phyloP scores from a whole-genome alignment of 192 early-diverging fungal genomes.

The Globomyces pollinis-pini region DNA sequence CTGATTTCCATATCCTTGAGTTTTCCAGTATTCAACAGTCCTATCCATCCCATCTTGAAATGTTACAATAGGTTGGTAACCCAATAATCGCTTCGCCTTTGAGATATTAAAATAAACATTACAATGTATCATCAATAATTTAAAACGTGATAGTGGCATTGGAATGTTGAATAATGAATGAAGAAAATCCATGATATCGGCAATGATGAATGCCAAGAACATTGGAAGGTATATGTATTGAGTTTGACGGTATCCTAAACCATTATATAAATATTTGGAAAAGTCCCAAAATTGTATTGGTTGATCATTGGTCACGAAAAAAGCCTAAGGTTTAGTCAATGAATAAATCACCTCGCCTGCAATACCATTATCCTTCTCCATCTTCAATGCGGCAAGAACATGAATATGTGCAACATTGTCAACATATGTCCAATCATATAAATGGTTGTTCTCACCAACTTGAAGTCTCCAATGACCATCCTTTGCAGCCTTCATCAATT shows the following conservation, averaged over 20 bases:
- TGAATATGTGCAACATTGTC: constrained; percentile 80
- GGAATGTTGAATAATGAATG: constrained; percentile 52
- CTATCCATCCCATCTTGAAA: constrained; percentile 45
- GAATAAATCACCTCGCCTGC: constrained; percentile 13
- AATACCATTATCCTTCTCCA: constrained; percentile 42
- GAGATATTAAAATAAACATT: constrained; percentile 82
- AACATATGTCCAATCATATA: constrained; percentile 90
- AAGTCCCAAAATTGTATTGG: constrained; percentile 88
- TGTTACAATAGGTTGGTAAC: constrained; percentile 50
- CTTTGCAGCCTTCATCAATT: constrained; percentile 26
- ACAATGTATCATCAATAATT: constrained; percentile 66
- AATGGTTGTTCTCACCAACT: constrained; percentile 70
- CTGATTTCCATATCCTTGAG: too few relatives aligned
- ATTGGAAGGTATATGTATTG: constrained; percentile 19
- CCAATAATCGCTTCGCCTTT: constrained; percentile 70
- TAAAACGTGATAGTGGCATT: constrained; percentile 64
- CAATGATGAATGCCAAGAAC: constrained; percentile 43
- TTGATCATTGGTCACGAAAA: constrained; percentile 85
- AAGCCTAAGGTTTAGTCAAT: too few relatives aligned
- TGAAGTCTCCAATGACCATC: constrained; percentile 48
- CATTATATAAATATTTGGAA: constrained; percentile 44
- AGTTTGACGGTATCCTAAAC: constrained; percentile 21
- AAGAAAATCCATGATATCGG: constrained; percentile 53
- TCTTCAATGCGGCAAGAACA: constrained; percentile 69
- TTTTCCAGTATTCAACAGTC: constrained; percentile 27